Evolutionary conservation across 1,284 basidiomycete species (phyloP).

Genomic region (Trametes polyzona): DNA sequence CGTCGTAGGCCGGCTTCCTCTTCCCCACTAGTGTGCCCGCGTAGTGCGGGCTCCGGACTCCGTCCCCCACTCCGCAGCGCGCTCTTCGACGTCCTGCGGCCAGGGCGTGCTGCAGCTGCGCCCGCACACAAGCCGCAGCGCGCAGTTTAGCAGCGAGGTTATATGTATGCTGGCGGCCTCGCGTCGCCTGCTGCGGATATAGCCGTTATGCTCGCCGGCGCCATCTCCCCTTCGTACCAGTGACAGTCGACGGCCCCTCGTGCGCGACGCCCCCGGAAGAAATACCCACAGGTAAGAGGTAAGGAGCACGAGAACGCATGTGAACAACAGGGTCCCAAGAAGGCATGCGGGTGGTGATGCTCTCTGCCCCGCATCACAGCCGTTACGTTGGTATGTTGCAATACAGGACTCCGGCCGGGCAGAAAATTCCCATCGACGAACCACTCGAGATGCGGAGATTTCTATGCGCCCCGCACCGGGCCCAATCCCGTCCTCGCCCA

Average conservation of each 20-base stretch:
- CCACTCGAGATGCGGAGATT: conserved; percentile 6
- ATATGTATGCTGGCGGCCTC: conserved; percentile 16
- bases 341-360: conserved; percentile 6
- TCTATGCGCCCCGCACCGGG: neutral
- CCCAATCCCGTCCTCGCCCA: too few relatives aligned
- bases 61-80: conserved; percentile 15
- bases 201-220: neutral
- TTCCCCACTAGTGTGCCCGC: conserved; percentile 11
- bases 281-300: too few relatives aligned
- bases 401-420: conserved; percentile 1
- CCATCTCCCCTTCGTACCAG: neutral
- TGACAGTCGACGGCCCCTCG: neutral
- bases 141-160: conserved; percentile 26
- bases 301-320: too few relatives aligned
- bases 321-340: neutral
- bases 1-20: conserved; percentile 12
- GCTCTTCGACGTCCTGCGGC: conserved; percentile 18
- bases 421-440: neutral
- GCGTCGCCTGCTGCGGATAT: conserved; percentile 1
- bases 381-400: conserved; percentile 16
- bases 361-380: conserved; percentile 5
- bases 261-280: too few relatives aligned
- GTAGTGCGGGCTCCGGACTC: neutral
- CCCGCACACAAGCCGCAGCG: conserved; percentile 15
- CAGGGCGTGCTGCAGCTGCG: conserved; percentile 16